Base-by-base conservation (phyloP, 2,329 filamentous ascomycete genomes). In the Colletotrichum sp. region DNA sequence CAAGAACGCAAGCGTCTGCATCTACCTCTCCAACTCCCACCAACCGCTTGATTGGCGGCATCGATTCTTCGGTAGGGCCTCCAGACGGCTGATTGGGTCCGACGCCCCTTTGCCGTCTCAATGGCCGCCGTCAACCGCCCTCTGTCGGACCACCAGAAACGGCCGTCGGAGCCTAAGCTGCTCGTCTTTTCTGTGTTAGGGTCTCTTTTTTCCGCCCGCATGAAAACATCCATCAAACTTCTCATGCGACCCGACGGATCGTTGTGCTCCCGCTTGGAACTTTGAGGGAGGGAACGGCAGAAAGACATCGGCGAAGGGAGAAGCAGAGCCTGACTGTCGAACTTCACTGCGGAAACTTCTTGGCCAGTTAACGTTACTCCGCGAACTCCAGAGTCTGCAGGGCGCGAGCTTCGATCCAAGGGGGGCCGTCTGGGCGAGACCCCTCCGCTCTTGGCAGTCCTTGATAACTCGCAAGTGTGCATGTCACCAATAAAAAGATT, bases 91-190 rank as follows among this genome's bases (percentile, higher is more conserved):
- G 74, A 71, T 75, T 76, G 74, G 66, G 30, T 52, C 38, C 52
- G 71, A 63, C 52, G 71, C 71, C 71, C 71, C 60, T 76, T 66
- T 38, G 64, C 74, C 70, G 43, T 69, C n/a, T 70, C 65, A 72
- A 60, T 48, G 65, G 71, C 65, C 48, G 74, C 71, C 74, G 24
- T 60, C 71, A 75, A 66, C 74, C 72, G 74, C 74, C 71, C 36
- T 74, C 38, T 74, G 52, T 66, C 74, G 74, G 71, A 71, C 71
- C 60, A 71, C 74, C 74, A 76, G 71, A 76, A 76, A 75, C 72
- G 71, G 74, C 60, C 60, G 66, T 70, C 74, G 74, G 71, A 76
- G 74, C 71, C 74, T 71, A 48, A 76, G 66, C 30, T 63, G 48
- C 71, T 71, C 48, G 60, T 73, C 63, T 38, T 63, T 38, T 72